Evolutionary conservation across 31 red algal species (phyloP).

Genomic region (Asparagopsis taxiformis): DNA sequence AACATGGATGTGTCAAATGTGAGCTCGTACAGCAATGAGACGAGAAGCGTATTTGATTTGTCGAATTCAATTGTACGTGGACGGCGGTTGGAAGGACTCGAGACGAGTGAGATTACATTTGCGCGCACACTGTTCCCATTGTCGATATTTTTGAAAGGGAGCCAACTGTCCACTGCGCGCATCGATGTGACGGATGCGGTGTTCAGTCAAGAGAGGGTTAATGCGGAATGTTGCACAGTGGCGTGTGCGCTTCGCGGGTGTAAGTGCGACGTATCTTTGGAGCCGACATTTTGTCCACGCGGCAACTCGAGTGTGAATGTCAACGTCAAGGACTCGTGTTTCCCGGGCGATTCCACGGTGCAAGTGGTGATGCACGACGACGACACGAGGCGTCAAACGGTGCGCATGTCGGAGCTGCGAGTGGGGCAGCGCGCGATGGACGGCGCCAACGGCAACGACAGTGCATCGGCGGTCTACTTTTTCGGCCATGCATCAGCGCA

Average conservation of each 20-base stretch:
- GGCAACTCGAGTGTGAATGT: conserved; percentile 23
- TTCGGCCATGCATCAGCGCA: conserved; percentile 42
- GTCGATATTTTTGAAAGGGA: conserved; percentile 39
- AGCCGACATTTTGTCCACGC: conserved; percentile 28
- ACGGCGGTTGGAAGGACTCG: conserved; percentile 8
- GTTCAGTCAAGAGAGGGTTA: conserved; percentile 21
- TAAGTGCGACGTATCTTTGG: conserved; percentile 32
- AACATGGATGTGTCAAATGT: conserved; percentile 22
- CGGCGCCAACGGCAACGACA: background rate
- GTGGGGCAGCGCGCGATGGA: conserved; percentile 23
- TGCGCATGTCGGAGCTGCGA: conserved; percentile 27
- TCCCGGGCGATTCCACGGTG: conserved; percentile 43
- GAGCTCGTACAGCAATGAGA: conserved; percentile 10
- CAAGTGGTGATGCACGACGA: conserved; percentile 1
- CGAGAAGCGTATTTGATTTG: conserved; percentile 40
- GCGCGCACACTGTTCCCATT: conserved; percentile 22
- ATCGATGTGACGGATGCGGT: conserved; percentile 27
- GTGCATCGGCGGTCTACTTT: conserved; percentile 33
- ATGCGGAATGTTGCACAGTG: conserved; percentile 43
- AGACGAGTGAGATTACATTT: conserved; percentile 28
- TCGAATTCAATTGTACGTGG: conserved; percentile 22
- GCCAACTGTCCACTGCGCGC: conserved; percentile 12
- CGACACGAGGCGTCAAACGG: background rate
- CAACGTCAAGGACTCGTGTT: conserved; percentile 54
- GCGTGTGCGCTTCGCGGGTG: conserved; percentile 20